A percentile compares a stretch with the other conserved stretches of the same genome.
phyloP scores from a whole-genome alignment of 2,329 filamentous ascomycete species.

The Colletotrichum horii region DNA sequence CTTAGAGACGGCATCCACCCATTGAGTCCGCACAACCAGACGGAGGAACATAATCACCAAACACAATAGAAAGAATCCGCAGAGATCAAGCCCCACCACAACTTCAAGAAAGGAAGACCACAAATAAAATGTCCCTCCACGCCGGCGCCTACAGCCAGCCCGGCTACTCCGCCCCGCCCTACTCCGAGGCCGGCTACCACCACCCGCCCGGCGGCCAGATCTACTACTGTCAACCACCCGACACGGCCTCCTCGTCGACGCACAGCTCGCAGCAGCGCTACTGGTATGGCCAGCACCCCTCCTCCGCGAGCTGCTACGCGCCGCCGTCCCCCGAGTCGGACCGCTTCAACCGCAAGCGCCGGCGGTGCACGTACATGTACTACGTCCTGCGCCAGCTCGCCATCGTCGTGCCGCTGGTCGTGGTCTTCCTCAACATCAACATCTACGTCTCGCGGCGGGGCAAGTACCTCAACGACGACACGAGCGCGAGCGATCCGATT shows the following conservation, averaged over 20 bases:
- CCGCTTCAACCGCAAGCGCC: slow-evolving; percentile 15
- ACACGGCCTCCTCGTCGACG: not conserved
- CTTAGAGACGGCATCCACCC: not conserved
- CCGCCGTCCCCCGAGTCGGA: slow-evolving; percentile 1
- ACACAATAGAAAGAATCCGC: not conserved
- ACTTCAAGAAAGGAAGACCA: too few relatives aligned
- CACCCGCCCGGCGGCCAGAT: slow-evolving; percentile 13
- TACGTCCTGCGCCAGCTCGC: slow-evolving; percentile 42
- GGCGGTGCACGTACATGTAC: slow-evolving; percentile 40
- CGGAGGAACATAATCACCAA: not conserved
- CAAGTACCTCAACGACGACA: slow-evolving; percentile 19
- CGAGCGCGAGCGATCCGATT: slow-evolving; percentile 17
- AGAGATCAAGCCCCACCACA: not conserved
- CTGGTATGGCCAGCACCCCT: slow-evolving; percentile 13
- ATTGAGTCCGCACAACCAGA: not conserved
- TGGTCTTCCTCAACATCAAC: slow-evolving; percentile 22
- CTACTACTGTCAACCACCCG: not conserved
- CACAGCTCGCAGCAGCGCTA: not conserved
- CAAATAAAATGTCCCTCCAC: slow-evolving; percentile 8
- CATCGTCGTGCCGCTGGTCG: slow-evolving; percentile 35
- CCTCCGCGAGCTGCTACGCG: not conserved
- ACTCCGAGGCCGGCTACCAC: slow-evolving; percentile 13
- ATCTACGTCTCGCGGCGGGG: slow-evolving; percentile 22
- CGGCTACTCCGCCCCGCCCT: slow-evolving; percentile 12
- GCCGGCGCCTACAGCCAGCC: slow-evolving; percentile 14